Percentiles rank a stretch among this genome's conserved stretches.
Evolutionary conservation across 2,329 filamentous ascomycete species (phyloP).

Genomic region (Ophiocordyceps camponoti-floridani): DNA sequence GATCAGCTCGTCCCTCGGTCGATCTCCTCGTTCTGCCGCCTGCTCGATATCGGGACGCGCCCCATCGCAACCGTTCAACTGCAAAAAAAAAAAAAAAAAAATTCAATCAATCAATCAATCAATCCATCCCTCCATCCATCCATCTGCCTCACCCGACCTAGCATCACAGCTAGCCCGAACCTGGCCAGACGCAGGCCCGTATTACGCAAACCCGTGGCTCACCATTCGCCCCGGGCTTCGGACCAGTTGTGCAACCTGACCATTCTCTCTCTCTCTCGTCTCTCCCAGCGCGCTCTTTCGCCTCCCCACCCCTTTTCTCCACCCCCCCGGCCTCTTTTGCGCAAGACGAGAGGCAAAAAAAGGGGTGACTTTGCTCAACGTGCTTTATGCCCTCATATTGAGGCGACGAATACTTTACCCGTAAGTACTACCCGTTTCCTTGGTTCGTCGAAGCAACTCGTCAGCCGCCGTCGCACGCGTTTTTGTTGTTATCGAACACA

Average conservation of each 20-base stretch:
- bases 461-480: constrained; percentile 4
- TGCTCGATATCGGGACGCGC: constrained; percentile 1
- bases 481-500: no score
- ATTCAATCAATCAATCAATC: no score
- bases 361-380: constrained; percentile 3
- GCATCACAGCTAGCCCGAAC: constrained; percentile 1
- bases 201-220: constrained; percentile 8
- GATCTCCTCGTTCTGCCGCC: background rate
- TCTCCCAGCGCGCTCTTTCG: background rate
- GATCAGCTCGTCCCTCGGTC: background rate
- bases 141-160: constrained; percentile 1
- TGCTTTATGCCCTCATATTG: constrained; percentile 8
- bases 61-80: background rate
- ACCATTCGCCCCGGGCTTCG: constrained; percentile 5
- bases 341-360: constrained; percentile 4
- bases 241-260: constrained; percentile 1
- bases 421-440: constrained; percentile 3
- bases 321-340: constrained; percentile 5
- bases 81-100: background rate
- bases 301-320: constrained; percentile 1
- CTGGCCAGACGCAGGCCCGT: constrained; percentile 5
- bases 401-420: constrained; percentile 10
- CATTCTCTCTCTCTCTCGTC: background rate
- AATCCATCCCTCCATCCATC: background rate
- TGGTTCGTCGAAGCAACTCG: no score